A percentile compares a stretch with the other conserved stretches of the same genome.
Evolutionary conservation across 768 basidiomycete genomes (phyloP).

Genomic region (Podaxis sp.): DNA sequence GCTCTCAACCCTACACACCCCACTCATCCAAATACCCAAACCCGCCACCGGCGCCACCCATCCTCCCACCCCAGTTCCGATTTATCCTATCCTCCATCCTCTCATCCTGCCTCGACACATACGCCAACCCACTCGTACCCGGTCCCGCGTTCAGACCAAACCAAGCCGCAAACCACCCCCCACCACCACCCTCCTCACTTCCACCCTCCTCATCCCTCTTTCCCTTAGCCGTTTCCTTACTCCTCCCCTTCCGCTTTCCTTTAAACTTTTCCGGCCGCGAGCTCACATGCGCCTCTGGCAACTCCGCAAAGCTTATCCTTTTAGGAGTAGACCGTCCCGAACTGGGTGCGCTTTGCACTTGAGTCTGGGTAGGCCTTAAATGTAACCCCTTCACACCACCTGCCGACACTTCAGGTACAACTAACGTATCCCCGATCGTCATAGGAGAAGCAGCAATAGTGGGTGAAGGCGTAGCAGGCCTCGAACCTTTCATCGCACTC

Average conservation of each 20-base stretch:
- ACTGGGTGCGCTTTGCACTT: conserved; percentile 35
- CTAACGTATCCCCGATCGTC: conserved; percentile 17
- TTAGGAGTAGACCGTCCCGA: conserved; percentile 61
- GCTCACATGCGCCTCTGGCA: conserved; percentile 64
- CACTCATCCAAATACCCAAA: conserved; percentile 51
- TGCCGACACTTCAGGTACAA: conserved; percentile 24
- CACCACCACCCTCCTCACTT: conserved; percentile 20
- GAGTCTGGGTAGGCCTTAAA: background rate
- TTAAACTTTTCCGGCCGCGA: conserved; percentile 33
- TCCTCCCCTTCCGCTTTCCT: conserved; percentile 26
- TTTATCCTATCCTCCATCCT: conserved; percentile 51
- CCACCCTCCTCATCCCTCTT: conserved; percentile 18
- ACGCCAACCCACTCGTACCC: conserved; percentile 15
- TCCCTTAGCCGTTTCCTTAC: conserved; percentile 10
- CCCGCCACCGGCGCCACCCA: conserved; percentile 24
- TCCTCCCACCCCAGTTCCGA: conserved; percentile 44
- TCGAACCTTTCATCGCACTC: conserved; percentile 38
- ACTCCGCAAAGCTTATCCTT: conserved; percentile 75
- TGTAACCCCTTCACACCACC: conserved; percentile 2
- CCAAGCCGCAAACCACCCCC: conserved; percentile 18
- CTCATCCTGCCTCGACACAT: conserved; percentile 37
- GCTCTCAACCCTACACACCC: conserved; percentile 37
- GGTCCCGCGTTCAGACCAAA: conserved; percentile 18
- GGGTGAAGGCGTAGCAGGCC: conserved; percentile 11
- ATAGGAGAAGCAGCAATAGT: conserved; percentile 19